Percentiles rank a stretch among this genome's conserved stretches.
Conservation (phyloP, 768 basidiomycete genomes). For the Nidularia sp. region DNA sequence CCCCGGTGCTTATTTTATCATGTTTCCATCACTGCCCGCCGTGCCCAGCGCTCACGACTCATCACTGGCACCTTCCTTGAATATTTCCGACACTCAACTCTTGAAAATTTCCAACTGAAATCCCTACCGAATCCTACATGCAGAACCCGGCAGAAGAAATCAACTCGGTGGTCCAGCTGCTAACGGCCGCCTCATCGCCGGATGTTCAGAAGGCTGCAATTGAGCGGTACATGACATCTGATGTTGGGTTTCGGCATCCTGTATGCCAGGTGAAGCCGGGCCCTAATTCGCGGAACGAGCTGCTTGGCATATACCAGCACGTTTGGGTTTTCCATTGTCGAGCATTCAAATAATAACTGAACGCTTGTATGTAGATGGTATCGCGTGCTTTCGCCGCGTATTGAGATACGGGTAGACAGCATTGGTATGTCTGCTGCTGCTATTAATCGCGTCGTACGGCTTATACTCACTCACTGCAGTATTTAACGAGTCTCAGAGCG, state of each 20-base stretch:
- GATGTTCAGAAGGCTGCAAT: constrained; percentile 45
- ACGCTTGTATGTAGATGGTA: constrained; percentile 43
- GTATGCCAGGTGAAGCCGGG: constrained; percentile 43
- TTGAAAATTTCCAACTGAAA: neutral
- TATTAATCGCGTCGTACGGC: neutral
- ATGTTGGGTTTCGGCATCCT: constrained; percentile 59
- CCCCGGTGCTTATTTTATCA: too few species aligned
- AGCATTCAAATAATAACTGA: neutral
- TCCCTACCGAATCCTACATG: constrained; percentile 27
- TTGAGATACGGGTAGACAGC: constrained; percentile 33
- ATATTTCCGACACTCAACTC: too few species aligned
- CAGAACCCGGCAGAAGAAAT: constrained; percentile 55
- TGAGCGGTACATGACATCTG: constrained; percentile 44
- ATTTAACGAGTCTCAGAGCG: constrained; percentile 37
- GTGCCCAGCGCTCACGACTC: too few species aligned
- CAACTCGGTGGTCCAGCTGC: constrained; percentile 30
- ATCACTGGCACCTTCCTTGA: too few species aligned
- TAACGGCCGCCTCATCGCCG: constrained; percentile 46
- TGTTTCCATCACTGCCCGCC: too few species aligned
- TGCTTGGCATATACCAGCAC: constrained; percentile 58
- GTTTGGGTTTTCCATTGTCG: constrained; percentile 8
- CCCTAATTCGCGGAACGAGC: constrained; percentile 47
- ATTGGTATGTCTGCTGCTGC: constrained; percentile 32
- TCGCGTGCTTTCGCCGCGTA: constrained; percentile 53
- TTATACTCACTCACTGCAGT: constrained; percentile 23